A percentile compares a stretch with the other conserved stretches of the same genome.
These are phyloP conservation scores for Fusarium falciforme DNA, from an alignment of 2,329 filamentous ascomycete genomes.

Conservation along the genomic window DNA sequence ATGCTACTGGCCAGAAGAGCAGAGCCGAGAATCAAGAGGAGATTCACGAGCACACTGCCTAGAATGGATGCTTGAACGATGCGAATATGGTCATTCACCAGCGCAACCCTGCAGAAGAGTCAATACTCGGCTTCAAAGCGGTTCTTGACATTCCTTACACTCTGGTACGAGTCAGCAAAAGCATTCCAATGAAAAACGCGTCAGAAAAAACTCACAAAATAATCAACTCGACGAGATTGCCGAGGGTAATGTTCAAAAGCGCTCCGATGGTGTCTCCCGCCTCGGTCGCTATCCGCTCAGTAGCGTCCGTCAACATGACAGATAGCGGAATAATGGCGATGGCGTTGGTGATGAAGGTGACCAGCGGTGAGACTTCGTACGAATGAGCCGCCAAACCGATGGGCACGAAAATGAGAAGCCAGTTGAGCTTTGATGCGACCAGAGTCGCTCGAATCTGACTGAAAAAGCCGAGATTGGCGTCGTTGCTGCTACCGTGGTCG, in stretches of 20 bases:
- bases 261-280: slow-evolving; percentile 70
- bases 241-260: slow-evolving; percentile 71
- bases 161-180: slow-evolving; percentile 45
- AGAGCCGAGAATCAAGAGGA: slow-evolving; percentile 81
- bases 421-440: slow-evolving; percentile 66
- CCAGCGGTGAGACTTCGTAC: slow-evolving; percentile 48
- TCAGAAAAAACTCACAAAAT: slow-evolving; percentile 59
- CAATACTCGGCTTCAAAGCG: slow-evolving; percentile 13
- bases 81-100: slow-evolving; percentile 71
- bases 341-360: slow-evolving; percentile 69
- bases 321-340: slow-evolving; percentile 71
- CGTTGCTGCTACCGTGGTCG: slow-evolving; percentile 15
- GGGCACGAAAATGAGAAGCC: slow-evolving; percentile 77
- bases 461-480: slow-evolving; percentile 25
- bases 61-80: slow-evolving; percentile 82
- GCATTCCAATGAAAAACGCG: neutral
- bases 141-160: slow-evolving; percentile 46
- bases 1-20: slow-evolving; percentile 77
- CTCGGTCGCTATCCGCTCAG: slow-evolving; percentile 67
- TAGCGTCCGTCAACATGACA: slow-evolving; percentile 67
- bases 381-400: slow-evolving; percentile 70
- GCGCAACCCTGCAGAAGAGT: slow-evolving; percentile 57
- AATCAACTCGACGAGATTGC: slow-evolving; percentile 72
- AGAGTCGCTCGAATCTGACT: slow-evolving; percentile 45
- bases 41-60: slow-evolving; percentile 81